These are phyloP conservation scores for Coemansia erecta DNA, from an alignment of 192 early-diverging fungal species.

Conservation along the genomic window DNA sequence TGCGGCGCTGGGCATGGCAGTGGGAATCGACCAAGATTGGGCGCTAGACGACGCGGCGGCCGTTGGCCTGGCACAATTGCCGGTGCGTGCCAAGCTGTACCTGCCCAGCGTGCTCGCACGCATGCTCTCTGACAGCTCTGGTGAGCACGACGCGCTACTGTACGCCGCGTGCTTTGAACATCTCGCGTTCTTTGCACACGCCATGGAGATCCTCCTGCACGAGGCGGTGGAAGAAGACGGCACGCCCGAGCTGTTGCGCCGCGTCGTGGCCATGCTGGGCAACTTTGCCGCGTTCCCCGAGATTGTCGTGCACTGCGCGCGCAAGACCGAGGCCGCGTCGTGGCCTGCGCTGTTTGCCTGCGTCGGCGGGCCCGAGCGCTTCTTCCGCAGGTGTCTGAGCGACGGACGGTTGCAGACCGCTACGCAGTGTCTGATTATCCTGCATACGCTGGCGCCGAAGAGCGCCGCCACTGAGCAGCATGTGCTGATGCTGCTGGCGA, in stretches of 20 bases:
- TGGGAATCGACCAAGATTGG: conserved; percentile 53
- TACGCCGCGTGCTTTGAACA: conserved; percentile 63
- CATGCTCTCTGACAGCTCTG: conserved; percentile 26
- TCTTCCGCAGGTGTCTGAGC: conserved; percentile 82
- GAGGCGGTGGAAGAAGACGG: conserved; percentile 73
- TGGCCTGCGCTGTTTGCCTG: conserved; percentile 87
- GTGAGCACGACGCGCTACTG: conserved; percentile 42
- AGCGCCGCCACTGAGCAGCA: conserved; percentile 11
- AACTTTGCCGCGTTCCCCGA: conserved; percentile 76
- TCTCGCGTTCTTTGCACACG: conserved; percentile 86
- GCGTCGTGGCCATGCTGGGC: conserved; percentile 73
- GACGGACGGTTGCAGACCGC: conserved; percentile 74
- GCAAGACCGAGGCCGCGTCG: conserved; percentile 92
- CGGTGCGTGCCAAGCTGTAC: conserved; percentile 42
- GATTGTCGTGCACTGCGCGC: conserved; percentile 89
- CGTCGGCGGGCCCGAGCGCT: conserved; percentile 76
- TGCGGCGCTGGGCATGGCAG: conserved; percentile 39
- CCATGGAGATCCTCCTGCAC: conserved; percentile 90
- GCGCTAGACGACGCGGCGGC: conserved; percentile 24
- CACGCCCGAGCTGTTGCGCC: conserved; percentile 54
- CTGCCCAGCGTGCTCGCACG: conserved; percentile 38
- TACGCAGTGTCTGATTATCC: conserved; percentile 86
- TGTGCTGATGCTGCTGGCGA: conserved; percentile 33
- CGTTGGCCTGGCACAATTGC: conserved; percentile 25
- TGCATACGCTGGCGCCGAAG: conserved; percentile 85